These are phyloP conservation scores for Xylariales sp. DNA, from an alignment of 2,329 filamentous ascomycete genomes.

Conservation along the genomic window DNA sequence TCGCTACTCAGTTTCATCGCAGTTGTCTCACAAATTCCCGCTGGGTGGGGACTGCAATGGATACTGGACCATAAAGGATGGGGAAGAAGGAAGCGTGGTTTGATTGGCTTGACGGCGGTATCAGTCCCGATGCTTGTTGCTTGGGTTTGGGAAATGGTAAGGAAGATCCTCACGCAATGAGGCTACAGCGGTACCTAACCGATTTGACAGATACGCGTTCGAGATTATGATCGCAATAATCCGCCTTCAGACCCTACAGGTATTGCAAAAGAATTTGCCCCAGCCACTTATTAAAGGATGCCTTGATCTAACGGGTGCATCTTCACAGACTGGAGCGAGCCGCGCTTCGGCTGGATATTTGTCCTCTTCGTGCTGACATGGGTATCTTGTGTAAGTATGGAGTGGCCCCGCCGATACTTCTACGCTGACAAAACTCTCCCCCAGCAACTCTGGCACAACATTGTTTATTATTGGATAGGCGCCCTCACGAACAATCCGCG, in stretches of 20 bases:
- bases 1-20: constrained; percentile 26
- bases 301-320: no score
- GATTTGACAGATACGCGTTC: constrained; percentile 2
- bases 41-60: constrained; percentile 18
- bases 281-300: no score
- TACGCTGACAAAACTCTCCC: background rate
- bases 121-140: constrained; percentile 19
- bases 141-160: constrained; percentile 26
- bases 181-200: background rate
- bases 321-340: constrained; percentile 23
- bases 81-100: constrained; percentile 12
- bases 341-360: constrained; percentile 18
- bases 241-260: no score
- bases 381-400: constrained; percentile 10
- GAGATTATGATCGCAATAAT: constrained; percentile 18
- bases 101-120: constrained; percentile 19
- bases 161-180: background rate
- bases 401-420: background rate
- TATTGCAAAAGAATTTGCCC: no score
- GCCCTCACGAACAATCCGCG: constrained; percentile 21
- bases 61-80: constrained; percentile 13
- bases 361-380: constrained; percentile 20
- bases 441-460: constrained; percentile 23
- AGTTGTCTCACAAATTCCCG: constrained; percentile 26
- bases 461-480: constrained; percentile 24